Conservation (phyloP, 2,329 filamentous ascomycete genomes). For the Colletotrichum sp. region DNA sequence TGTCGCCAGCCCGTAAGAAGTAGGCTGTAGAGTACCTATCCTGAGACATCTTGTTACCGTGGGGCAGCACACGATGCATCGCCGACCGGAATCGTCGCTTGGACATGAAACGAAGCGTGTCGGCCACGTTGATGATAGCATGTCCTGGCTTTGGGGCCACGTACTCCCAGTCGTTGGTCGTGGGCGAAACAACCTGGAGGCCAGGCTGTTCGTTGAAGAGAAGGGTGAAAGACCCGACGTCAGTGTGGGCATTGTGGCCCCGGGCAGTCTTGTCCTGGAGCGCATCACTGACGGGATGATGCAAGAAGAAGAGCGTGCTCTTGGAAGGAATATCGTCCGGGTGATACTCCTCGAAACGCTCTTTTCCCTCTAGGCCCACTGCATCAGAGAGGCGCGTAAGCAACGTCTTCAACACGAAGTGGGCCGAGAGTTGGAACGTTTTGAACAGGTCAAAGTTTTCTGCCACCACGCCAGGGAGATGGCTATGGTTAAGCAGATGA, state of each 20-base stretch:
- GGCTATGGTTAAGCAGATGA: background rate
- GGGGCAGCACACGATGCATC: background rate
- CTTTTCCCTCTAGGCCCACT: background rate
- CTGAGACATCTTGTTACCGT: background rate
- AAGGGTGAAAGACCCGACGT: background rate
- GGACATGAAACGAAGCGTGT: background rate
- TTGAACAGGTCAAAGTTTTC: background rate
- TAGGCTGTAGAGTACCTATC: background rate
- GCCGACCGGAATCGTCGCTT: background rate
- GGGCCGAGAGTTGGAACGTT: background rate
- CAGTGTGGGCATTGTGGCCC: background rate
- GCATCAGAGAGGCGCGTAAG: background rate
- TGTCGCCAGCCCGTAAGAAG: background rate
- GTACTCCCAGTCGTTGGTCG: background rate
- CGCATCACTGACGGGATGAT: background rate
- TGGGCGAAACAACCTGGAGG: background rate
- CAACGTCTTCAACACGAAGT: background rate
- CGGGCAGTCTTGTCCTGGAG: background rate
- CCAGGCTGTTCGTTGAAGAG: background rate
- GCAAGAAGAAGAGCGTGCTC: background rate
- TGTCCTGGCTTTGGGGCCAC: background rate
- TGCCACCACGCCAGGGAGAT: background rate
- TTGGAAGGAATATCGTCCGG: background rate
- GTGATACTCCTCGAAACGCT: background rate
- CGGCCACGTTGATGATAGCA: background rate